Percentiles rank a stretch among this genome's conserved stretches.
Conservation (phyloP, 2,329 filamentous ascomycete species). For the Fusarium buxicola region DNA sequence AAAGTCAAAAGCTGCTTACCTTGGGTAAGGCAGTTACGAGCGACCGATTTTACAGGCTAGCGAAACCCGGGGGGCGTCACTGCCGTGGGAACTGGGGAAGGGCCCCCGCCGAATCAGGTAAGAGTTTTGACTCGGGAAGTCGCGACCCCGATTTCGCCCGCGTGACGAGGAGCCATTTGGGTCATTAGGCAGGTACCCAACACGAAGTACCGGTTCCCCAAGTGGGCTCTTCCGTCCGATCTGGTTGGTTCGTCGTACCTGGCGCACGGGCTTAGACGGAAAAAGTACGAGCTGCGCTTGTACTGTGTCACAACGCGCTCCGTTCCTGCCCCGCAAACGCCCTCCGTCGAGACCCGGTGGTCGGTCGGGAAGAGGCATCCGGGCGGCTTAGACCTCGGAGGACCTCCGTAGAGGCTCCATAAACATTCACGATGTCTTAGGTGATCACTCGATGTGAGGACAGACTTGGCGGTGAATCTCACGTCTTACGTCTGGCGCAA, state of each 20-base stretch:
- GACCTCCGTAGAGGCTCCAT: constrained; percentile 27
- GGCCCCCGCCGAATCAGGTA: constrained; percentile 33
- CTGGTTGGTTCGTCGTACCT: constrained; percentile 12
- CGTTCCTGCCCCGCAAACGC: constrained; percentile 20
- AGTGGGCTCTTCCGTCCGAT: neutral
- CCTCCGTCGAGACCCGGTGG: constrained; percentile 32
- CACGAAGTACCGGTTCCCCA: constrained; percentile 1
- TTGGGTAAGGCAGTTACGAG: neutral
- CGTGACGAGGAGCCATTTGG: constrained; percentile 24
- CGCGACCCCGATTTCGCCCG: constrained; percentile 44
- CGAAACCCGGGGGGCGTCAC: constrained; percentile 17
- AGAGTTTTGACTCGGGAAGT: constrained; percentile 28
- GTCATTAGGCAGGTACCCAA: constrained; percentile 3
- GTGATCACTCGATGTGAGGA: constrained; percentile 24
- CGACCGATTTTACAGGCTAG: constrained; percentile 9
- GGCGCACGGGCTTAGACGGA: constrained; percentile 13
- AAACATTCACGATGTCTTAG: constrained; percentile 9
- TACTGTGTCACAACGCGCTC: constrained; percentile 6
- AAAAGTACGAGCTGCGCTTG: neutral
- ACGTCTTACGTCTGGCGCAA: constrained; percentile 5
- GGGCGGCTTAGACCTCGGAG: constrained; percentile 27
- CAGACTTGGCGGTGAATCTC: constrained; percentile 1
- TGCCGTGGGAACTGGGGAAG: constrained; percentile 29
- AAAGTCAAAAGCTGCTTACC: neutral
- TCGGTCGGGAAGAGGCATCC: constrained; percentile 21